Conservation (phyloP, 2,329 filamentous ascomycete species). For the Fonsecaea nubica region DNA sequence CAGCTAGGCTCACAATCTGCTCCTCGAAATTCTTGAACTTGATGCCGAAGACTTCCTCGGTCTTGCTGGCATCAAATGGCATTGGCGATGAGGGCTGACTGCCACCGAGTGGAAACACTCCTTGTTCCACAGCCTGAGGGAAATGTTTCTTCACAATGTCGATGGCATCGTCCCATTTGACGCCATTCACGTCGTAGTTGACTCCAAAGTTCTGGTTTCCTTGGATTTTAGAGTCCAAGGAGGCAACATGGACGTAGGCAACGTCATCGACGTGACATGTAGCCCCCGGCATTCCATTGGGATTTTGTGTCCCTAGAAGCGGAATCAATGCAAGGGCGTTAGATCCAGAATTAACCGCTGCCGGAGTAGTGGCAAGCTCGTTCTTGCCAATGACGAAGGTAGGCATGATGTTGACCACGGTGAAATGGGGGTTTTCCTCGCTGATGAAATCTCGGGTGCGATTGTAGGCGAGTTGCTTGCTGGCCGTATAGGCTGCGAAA, state of each 20-base stretch:
- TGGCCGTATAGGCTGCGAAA: conserved; percentile 53
- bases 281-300: conserved; percentile 21
- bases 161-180: conserved; percentile 50
- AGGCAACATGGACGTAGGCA: conserved; percentile 43
- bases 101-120: conserved; percentile 54
- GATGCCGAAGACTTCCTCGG: conserved; percentile 50
- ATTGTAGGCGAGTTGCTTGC: conserved; percentile 69
- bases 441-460: conserved; percentile 71
- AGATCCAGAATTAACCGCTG: conserved; percentile 34
- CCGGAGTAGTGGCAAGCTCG: conserved; percentile 39
- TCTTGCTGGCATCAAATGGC: conserved; percentile 54
- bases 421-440: conserved; percentile 63
- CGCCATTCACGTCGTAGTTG: conserved; percentile 22
- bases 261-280: conserved; percentile 43
- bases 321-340: conserved; percentile 37
- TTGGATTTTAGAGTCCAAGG: conserved; percentile 37
- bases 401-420: conserved; percentile 66
- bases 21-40: conserved; percentile 50
- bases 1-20: conserved; percentile 40
- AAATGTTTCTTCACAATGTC: conserved; percentile 52
- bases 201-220: conserved; percentile 34
- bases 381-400: conserved; percentile 66
- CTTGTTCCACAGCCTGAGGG: conserved; percentile 48
- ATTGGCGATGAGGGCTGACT: conserved; percentile 64
- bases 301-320: conserved; percentile 24